These are phyloP conservation scores for Dothistroma septosporum DNA, from an alignment of 2,329 filamentous ascomycete species.

Conservation along the genomic window DNA sequence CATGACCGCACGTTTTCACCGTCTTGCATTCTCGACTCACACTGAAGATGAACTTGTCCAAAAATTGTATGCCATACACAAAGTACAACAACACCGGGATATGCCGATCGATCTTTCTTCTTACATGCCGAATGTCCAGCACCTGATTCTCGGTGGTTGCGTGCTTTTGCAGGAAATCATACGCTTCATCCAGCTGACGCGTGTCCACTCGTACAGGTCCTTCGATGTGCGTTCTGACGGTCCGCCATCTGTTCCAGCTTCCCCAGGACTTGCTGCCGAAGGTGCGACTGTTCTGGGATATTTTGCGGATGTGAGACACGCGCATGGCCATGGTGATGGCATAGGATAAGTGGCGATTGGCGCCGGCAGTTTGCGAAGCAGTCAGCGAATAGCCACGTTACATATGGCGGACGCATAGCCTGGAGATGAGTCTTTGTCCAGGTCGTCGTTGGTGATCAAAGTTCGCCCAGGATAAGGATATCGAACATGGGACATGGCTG, in stretches of 20 bases:
- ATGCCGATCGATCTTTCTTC: slow-evolving; percentile 18
- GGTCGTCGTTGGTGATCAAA: neutral
- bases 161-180: slow-evolving; percentile 5
- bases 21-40: slow-evolving; percentile 26
- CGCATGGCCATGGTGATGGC: neutral
- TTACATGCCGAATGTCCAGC: slow-evolving; percentile 11
- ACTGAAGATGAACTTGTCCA: slow-evolving; percentile 39
- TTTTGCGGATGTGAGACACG: neutral
- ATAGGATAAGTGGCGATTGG: neutral
- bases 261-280: neutral
- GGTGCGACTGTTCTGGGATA: neutral
- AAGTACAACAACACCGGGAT: slow-evolving; percentile 18
- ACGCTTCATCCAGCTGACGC: slow-evolving; percentile 5
- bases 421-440: neutral
- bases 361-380: neutral
- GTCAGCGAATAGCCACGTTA: neutral
- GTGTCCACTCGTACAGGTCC: neutral
- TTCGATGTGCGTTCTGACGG: neutral
- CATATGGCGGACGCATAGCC: neutral
- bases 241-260: neutral
- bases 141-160: neutral
- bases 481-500: neutral
- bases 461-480: neutral
- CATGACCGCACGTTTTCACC: slow-evolving; percentile 57
- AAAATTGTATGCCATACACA: slow-evolving; percentile 11